Evolutionary conservation across 108 stramenopile species (phyloP), one percentile per base, ranked within the genome.

Genomic region (Seminavis robusta): DNA sequence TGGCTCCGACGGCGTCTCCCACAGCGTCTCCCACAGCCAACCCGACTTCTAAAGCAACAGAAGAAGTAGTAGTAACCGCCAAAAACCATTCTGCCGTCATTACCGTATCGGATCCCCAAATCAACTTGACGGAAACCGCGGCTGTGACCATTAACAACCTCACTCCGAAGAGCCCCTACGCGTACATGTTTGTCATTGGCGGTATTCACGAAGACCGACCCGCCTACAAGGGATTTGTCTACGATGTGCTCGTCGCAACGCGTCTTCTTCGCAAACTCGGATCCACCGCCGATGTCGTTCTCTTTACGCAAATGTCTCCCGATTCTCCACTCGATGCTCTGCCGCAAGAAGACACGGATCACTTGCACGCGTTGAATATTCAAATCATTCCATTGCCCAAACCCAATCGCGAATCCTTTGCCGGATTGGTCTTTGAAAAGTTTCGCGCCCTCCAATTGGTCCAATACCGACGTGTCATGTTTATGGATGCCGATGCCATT

Each of bases 401-500:
- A 48, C 33, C 45, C 16, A 4, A 19, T 3, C 13, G 15, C 21
- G 46, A 47, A 6, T 47, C 59, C n/a, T 61, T 61, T 51, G 34
- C 60, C 4, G 19, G 51, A 36, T 17, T 61, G 49, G 48, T 61
- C 24, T n/a, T 76, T 43, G 74, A 36, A 36, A 8, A 11, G 11
- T 81, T 81, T 34, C 61, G 61, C 16, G 33, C 73, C 1, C 38
- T 79, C 10, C 40, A 47, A 33, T 42, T 74, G 62, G 72, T 71
- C 24, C 59, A 76, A 46, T 89, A 84, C 53, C 26, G 67, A 34
- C 69, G 76, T 5, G 62, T 84, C 0, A 36, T 84, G 46, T 81
- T 83, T 55, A 23, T 89, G 51, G 88, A 89, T 55, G 66, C 67
- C 15, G 88, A 89, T 67, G 60, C 80, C 10, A 53, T 83, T 15